Percentiles rank a stretch among this genome's conserved stretches.
Evolutionary conservation across 805 yeast species (phyloP).

Genomic region (Candida andamanensis): DNA sequence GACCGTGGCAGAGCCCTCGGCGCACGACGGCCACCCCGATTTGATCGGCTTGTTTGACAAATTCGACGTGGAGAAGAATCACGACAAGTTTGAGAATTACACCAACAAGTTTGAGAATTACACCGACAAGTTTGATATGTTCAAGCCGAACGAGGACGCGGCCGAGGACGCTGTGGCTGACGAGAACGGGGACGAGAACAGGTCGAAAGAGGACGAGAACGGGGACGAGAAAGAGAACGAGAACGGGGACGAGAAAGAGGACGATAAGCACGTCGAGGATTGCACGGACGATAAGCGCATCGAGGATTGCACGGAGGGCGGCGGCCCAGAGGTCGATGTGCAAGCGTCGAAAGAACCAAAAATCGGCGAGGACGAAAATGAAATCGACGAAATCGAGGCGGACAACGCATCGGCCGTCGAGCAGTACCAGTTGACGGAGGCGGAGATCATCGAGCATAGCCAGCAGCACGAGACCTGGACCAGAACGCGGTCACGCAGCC

Average conservation of each 20-base stretch:
- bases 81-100: too few species aligned
- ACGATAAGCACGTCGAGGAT: neutral
- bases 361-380: neutral
- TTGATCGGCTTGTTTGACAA: conserved; percentile 32
- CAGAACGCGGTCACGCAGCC: conserved; percentile 10
- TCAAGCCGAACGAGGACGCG: neutral
- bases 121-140: conserved; percentile 11
- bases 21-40: conserved; percentile 11
- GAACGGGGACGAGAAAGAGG: neutral
- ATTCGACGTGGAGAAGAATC: conserved; percentile 20
- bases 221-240: neutral
- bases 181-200: neutral
- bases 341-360: neutral
- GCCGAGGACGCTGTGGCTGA: neutral
- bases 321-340: neutral
- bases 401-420: conserved; percentile 13
- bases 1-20: neutral
- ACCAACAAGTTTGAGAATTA: conserved; percentile 4
- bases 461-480: conserved; percentile 6
- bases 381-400: conserved; percentile 7
- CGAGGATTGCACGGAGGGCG: neutral
- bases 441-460: conserved; percentile 3
- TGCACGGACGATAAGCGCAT: neutral
- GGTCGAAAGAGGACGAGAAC: neutral
- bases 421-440: conserved; percentile 15